Percentiles rank a stretch among this genome's conserved stretches.
phyloP scores from a whole-genome alignment of 2,329 filamentous ascomycete genomes.

The Westerdykella aurantiaca region DNA sequence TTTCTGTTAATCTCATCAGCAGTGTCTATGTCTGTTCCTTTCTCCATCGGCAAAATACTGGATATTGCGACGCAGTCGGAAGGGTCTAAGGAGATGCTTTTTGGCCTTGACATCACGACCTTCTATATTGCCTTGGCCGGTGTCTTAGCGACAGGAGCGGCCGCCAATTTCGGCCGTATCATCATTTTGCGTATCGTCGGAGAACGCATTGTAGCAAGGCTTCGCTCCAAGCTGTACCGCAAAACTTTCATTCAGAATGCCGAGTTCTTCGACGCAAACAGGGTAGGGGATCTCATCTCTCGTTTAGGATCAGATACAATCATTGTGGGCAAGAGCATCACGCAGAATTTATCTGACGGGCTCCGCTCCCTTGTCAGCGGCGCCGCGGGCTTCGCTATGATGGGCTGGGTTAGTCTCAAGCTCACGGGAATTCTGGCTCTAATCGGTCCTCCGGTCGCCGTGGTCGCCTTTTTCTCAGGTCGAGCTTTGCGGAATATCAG shows the following conservation, averaged over 20 bases:
- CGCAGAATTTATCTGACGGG: conserved; percentile 96
- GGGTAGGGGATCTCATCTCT: conserved; percentile 92
- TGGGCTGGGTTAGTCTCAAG: conserved; percentile 92
- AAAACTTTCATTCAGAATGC: conserved; percentile 95
- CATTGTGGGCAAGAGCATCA: conserved; percentile 97
- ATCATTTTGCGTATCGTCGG: conserved; percentile 90
- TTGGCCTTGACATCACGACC: conserved; percentile 77
- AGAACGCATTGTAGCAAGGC: conserved; percentile 84
- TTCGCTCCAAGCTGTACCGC: conserved; percentile 84
- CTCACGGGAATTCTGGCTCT: conserved; percentile 80
- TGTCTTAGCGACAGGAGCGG: conserved; percentile 75
- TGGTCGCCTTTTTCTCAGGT: conserved; percentile 88
- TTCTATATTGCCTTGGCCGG: conserved; percentile 76
- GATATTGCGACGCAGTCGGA: conserved; percentile 77
- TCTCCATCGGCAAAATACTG: conserved; percentile 92
- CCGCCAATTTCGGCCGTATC: conserved; percentile 89
- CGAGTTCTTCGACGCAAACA: conserved; percentile 97
- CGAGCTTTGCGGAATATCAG: conserved; percentile 83
- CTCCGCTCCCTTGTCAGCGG: conserved; percentile 85
- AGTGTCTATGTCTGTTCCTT: conserved; percentile 94
- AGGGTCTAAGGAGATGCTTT: conserved; percentile 60
- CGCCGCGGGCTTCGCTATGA: conserved; percentile 79
- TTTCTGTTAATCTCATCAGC: conserved; percentile 84
- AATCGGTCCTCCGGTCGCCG: conserved; percentile 84
- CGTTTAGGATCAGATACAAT: conserved; percentile 93